Conservation (phyloP, 108 stramenopile genomes). For the Fistulifera pelliculosa region DNA sequence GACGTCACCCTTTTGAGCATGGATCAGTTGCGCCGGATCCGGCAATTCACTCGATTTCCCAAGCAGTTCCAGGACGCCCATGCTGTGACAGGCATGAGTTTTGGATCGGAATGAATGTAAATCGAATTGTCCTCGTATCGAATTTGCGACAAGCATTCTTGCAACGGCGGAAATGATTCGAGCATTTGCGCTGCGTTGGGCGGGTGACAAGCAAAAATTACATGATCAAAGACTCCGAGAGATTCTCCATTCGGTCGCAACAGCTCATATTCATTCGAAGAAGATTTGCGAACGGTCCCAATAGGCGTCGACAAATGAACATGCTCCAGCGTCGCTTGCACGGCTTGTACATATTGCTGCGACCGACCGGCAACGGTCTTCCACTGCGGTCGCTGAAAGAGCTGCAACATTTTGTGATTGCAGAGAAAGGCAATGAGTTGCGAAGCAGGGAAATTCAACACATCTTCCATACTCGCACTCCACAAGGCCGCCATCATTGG, state of each 20-base stretch:
- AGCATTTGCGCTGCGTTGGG: conserved; percentile 59
- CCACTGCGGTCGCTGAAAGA: conserved; percentile 82
- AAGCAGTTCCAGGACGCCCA: conserved; percentile 96
- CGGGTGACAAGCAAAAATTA: conserved; percentile 91
- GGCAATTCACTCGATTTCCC: conserved; percentile 34
- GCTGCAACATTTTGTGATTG: conserved; percentile 93
- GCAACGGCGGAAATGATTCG: conserved; percentile 8
- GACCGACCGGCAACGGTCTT: conserved; percentile 73
- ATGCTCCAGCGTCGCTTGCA: conserved; percentile 33
- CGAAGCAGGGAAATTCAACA: conserved; percentile 70
- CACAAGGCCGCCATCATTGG: conserved; percentile 96
- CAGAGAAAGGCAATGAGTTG: conserved; percentile 85
- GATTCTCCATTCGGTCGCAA: conserved; percentile 27
- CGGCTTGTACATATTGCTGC: conserved; percentile 63
- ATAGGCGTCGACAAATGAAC: conserved; percentile 52
- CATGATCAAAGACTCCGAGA: conserved; percentile 64
- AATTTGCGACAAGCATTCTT: conserved; percentile 28
- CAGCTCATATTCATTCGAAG: conserved; percentile 24
- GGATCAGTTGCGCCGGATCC: conserved; percentile 9
- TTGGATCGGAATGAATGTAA: conserved; percentile 87
- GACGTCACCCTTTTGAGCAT: conserved; percentile 16
- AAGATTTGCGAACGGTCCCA: conserved; percentile 30
- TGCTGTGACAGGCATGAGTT: conserved; percentile 82
- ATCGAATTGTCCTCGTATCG: conserved; percentile 82
- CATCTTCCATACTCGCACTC: conserved; percentile 75